These are phyloP conservation scores for Pelargonium citronellum DNA, from an alignment of 441 rosid species.

Conservation along the genomic window DNA sequence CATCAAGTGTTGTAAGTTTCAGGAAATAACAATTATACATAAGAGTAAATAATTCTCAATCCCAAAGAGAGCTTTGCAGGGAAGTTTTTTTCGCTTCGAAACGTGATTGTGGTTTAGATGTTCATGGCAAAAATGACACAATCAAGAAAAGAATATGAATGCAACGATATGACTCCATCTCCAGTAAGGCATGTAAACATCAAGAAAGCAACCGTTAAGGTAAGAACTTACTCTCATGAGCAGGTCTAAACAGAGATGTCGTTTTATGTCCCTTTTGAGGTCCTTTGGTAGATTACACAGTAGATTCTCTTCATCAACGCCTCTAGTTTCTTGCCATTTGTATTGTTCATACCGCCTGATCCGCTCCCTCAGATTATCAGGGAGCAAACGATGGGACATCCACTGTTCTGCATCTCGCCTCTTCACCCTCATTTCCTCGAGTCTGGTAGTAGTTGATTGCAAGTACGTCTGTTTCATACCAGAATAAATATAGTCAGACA, in stretches of 20 bases:
- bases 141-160: too few relatives aligned
- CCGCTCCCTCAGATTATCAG: constrained; percentile 28
- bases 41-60: neutral
- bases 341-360: constrained; percentile 30
- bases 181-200: too few relatives aligned
- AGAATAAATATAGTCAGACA: neutral
- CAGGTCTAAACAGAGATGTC: constrained; percentile 33
- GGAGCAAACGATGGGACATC: constrained; percentile 33
- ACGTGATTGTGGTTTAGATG: neutral
- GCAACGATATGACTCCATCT: too few relatives aligned
- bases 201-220: neutral
- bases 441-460: constrained; percentile 30
- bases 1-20: neutral
- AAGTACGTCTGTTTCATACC: constrained; percentile 28
- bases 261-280: constrained; percentile 33
- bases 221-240: constrained; percentile 28
- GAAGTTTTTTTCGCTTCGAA: neutral
- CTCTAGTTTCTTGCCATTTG: constrained; percentile 38
- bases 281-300: constrained; percentile 29
- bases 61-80: neutral
- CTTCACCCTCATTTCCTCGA: constrained; percentile 33
- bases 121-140: too few relatives aligned
- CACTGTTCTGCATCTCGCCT: constrained; percentile 34
- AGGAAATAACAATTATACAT: neutral
- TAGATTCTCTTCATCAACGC: constrained; percentile 31